phyloP scores from a whole-genome alignment of 78 protist species.

The Dictyostelium capitatum region DNA sequence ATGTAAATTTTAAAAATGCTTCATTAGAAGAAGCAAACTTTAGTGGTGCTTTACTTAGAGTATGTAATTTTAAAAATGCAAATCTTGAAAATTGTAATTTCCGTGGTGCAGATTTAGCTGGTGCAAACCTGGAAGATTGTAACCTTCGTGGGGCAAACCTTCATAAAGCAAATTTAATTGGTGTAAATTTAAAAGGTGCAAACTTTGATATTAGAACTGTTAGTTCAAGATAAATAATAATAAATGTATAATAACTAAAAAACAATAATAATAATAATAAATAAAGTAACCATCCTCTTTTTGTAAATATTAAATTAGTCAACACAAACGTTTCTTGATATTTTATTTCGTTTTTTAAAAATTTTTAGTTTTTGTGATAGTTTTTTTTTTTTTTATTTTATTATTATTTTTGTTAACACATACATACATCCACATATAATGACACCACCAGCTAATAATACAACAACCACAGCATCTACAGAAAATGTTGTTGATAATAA shows the following conservation, averaged over 20 bases:
- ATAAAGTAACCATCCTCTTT: no score
- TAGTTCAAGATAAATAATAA: conserved; percentile 66
- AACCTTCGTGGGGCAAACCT: conserved; percentile 86
- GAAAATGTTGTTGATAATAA: neutral
- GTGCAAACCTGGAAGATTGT: conserved; percentile 81
- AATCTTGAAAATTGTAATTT: conserved; percentile 83
- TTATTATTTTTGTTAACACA: no score
- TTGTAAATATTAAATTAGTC: no score
- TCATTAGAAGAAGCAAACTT: conserved; percentile 80
- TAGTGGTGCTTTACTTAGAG: conserved; percentile 84
- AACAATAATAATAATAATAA: no score
- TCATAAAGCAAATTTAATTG: conserved; percentile 85
- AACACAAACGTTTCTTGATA: no score
- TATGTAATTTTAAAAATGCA: conserved; percentile 79
- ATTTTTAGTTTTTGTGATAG: no score
- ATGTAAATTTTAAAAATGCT: conserved; percentile 70
- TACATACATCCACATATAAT: no score
- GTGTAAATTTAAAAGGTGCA: conserved; percentile 86
- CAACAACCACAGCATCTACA: neutral
- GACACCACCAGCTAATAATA: no score
- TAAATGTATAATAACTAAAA: neutral
- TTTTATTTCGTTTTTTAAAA: no score
- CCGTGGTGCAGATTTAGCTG: conserved; percentile 87
- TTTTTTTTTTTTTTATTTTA: no score
- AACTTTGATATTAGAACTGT: conserved; percentile 85